Evolutionary conservation across 345 rosid species (phyloP).

Genomic region (Rubroshorea leprosula): DNA sequence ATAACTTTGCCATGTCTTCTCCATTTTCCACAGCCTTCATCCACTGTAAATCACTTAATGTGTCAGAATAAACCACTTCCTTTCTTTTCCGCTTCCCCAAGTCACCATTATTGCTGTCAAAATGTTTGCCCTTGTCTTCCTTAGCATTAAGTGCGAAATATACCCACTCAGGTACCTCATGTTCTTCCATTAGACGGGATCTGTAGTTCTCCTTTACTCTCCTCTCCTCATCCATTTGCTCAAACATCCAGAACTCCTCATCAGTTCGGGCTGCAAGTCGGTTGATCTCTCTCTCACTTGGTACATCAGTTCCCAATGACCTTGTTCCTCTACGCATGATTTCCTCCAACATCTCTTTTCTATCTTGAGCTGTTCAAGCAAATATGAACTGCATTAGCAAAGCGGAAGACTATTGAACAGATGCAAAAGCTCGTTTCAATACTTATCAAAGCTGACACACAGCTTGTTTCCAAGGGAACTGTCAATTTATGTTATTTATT

Average conservation of each 20-base stretch:
- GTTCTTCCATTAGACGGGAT: constrained; percentile 90
- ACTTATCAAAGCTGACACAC: too few relatives aligned
- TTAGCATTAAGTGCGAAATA: constrained; percentile 46
- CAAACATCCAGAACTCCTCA: constrained; percentile 87
- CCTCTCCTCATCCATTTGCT: constrained; percentile 94
- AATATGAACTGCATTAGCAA: constrained; percentile 18
- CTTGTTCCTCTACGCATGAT: constrained; percentile 98
- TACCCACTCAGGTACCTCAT: constrained; percentile 98
- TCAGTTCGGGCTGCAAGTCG: constrained; percentile 87
- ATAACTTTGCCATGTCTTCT: constrained; percentile 51
- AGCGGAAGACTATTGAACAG: not conserved
- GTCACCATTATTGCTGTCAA: constrained; percentile 40
- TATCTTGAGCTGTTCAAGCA: constrained; percentile 74
- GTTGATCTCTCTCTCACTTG: constrained; percentile 98
- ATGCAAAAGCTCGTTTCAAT: too few relatives aligned
- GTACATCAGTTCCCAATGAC: constrained; percentile 94
- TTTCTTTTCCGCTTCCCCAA: constrained; percentile 79
- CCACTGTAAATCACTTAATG: constrained; percentile 82
- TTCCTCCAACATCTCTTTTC: constrained; percentile 90
- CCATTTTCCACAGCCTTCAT: constrained; percentile 95
- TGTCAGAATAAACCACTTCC: constrained; percentile 70
- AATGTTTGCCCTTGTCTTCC: constrained; percentile 53
- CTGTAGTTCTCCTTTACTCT: constrained; percentile 75
- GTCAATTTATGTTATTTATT: too few relatives aligned
- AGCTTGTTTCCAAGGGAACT: too few relatives aligned